phyloP scores from a whole-genome alignment of 768 basidiomycete genomes.

The Thelephora ganbajun region DNA sequence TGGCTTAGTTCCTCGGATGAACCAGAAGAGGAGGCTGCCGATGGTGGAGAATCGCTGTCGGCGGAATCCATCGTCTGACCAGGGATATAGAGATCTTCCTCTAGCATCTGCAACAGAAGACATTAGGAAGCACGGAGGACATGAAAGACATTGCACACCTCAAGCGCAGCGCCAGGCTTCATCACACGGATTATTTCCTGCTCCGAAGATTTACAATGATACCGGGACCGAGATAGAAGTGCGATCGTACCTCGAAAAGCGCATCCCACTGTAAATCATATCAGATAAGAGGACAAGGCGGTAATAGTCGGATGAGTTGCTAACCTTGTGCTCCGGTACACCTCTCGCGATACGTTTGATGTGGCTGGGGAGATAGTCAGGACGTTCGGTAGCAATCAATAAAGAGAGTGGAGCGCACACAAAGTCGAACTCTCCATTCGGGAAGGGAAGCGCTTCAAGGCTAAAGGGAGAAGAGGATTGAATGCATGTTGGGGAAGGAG shows the following conservation, averaged over 20 bases:
- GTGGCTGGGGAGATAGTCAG: slow-evolving; percentile 27
- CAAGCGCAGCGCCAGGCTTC: slow-evolving; percentile 62
- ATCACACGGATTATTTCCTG: slow-evolving; percentile 53
- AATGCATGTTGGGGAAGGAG: slow-evolving; percentile 2
- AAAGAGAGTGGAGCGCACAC: slow-evolving; percentile 32
- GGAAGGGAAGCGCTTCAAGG: slow-evolving; percentile 56
- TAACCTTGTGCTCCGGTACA: slow-evolving; percentile 62
- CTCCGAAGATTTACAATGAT: background rate
- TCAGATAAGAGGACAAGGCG: background rate
- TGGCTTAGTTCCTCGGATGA: background rate
- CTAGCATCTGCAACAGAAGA: slow-evolving; percentile 34
- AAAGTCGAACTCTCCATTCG: slow-evolving; percentile 61
- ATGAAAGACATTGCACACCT: slow-evolving; percentile 24
- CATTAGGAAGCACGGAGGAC: background rate
- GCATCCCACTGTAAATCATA: slow-evolving; percentile 39
- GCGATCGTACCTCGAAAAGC: slow-evolving; percentile 33
- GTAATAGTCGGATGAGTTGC: slow-evolving; percentile 5
- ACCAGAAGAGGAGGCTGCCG: background rate
- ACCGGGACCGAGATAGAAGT: slow-evolving; percentile 1
- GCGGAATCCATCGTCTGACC: slow-evolving; percentile 27
- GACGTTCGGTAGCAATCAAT: background rate
- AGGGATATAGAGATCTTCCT: slow-evolving; percentile 66
- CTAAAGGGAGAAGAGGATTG: slow-evolving; percentile 20
- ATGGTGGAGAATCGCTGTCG: slow-evolving; percentile 1
- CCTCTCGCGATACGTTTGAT: slow-evolving; percentile 60